Conservation (phyloP, 768 basidiomycete genomes). For the Cyclocybe aegerita region DNA sequence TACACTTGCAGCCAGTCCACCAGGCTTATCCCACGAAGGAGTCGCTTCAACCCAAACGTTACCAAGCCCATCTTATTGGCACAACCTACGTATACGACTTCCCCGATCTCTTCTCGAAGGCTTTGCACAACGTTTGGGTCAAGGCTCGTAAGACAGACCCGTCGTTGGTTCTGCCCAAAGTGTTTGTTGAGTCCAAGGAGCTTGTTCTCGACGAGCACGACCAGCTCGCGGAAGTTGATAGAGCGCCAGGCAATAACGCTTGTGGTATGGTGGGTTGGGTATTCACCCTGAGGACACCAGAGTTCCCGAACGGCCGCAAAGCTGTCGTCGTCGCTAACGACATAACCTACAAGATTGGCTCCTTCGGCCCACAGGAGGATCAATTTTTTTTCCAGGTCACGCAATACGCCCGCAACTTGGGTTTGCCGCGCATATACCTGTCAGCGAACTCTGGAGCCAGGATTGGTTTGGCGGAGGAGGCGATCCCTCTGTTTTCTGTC, state of each 20-base stretch:
- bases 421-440: conserved; percentile 93
- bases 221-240: conserved; percentile 84
- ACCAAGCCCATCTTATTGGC: conserved; percentile 97
- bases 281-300: conserved; percentile 88
- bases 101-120: conserved; percentile 98
- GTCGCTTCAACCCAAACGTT: conserved; percentile 96
- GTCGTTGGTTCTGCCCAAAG: conserved; percentile 71
- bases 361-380: conserved; percentile 95
- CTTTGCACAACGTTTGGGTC: conserved; percentile 90
- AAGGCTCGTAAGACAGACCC: conserved; percentile 65
- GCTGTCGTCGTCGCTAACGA: conserved; percentile 95
- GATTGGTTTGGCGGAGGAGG: conserved; percentile 93
- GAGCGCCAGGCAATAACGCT: conserved; percentile 90
- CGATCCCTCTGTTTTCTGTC: conserved; percentile 81
- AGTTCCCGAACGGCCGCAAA: conserved; percentile 85
- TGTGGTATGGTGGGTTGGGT: conserved; percentile 99
- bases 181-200: conserved; percentile 81
- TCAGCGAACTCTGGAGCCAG: conserved; percentile 99
- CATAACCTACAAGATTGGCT: conserved; percentile 98
- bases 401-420: conserved; percentile 85
- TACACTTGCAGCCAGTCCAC: conserved; percentile 94
- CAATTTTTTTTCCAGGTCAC: conserved; percentile 96
- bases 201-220: conserved; percentile 94
- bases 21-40: conserved; percentile 96
- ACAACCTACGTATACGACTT: conserved; percentile 99